Base-by-base conservation (phyloP, 805 yeast species). In the Ogataea parapolymorpha region DNA sequence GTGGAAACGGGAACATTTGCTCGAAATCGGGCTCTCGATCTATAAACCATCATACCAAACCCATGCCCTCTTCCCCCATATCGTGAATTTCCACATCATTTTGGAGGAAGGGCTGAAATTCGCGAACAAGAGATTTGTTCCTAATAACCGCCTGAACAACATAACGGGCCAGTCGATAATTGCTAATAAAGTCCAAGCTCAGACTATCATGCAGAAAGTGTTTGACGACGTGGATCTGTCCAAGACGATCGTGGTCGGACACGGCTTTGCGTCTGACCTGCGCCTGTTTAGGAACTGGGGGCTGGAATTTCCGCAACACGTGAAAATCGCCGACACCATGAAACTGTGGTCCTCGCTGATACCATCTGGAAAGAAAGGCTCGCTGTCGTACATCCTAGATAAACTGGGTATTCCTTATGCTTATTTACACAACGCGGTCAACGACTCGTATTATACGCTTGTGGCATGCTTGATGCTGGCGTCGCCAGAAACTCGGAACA, bases 381-480 rank as follows among this genome's bases (percentile, higher is more conserved):
- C 56, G 1, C 44, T 61, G 12, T 34, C 48, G n/a, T 61, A 44
- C 35, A 42, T 59, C 17, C 42, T 61, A 23, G 56, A 59, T 16
- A 57, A 53, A 32, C 42, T 61, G 10, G 45, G 51, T 15, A 48
- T 61, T 11, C 66, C 66, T 1, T 38, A 53, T 46, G 49, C 61
- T 2, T 61, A 45, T 29, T 42, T 59, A 16, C 66, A 61, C 36
- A 61, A 61, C 40, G 66, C 60, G 8, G 65, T 47, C 24, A 61
- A 61, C 34, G 66, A 61, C 33, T 54, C 65, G 2, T 61, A 61
- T 39, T 61, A 53, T 32, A 59, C 63, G 3, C 39, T 61, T 20
- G 32, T 59, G 7, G 53, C 47, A 5, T 50, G 62, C 32, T 36
- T 60, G 14, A 54, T 52, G 57, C 44, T 60, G 24, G 24, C 54